Conservation (phyloP, 2,329 filamentous ascomycete genomes). For the Sporothrix euskadiensis region DNA sequence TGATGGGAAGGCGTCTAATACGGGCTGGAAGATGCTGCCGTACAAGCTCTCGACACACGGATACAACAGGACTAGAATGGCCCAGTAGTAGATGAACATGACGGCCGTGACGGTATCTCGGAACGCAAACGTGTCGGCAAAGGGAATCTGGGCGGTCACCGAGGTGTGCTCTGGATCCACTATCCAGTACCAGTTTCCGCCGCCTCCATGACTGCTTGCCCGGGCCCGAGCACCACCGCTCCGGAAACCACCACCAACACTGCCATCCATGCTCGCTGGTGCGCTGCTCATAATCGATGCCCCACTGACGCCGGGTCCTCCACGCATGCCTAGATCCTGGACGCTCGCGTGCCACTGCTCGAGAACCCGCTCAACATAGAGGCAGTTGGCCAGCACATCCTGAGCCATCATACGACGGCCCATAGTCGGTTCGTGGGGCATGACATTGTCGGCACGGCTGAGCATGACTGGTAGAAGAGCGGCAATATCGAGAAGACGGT, state of each 20-base stretch:
- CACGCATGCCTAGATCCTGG: conserved; percentile 33
- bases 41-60: conserved; percentile 51
- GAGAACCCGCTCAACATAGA: conserved; percentile 51
- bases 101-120: conserved; percentile 48
- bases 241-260: background rate
- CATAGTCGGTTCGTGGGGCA: conserved; percentile 44
- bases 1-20: conserved; percentile 44
- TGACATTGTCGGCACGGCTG: conserved; percentile 47
- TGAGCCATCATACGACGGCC: conserved; percentile 49
- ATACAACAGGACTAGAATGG: conserved; percentile 51
- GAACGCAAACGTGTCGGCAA: conserved; percentile 50
- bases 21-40: conserved; percentile 47
- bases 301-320: conserved; percentile 17
- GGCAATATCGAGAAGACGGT: conserved; percentile 55
- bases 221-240: background rate
- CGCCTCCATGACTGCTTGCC: conserved; percentile 28
- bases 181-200: conserved; percentile 43
- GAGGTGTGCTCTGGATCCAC: conserved; percentile 37
- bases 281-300: conserved; percentile 9
- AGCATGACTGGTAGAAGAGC: conserved; percentile 52
- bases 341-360: conserved; percentile 49
- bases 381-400: conserved; percentile 51
- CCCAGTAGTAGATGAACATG: conserved; percentile 57
- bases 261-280: background rate
- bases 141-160: conserved; percentile 44